Percentiles rank a stretch among this genome's conserved stretches.
Evolutionary conservation across 768 basidiomycete species (phyloP).

Genomic region (Kwoniella mangroviensis): DNA sequence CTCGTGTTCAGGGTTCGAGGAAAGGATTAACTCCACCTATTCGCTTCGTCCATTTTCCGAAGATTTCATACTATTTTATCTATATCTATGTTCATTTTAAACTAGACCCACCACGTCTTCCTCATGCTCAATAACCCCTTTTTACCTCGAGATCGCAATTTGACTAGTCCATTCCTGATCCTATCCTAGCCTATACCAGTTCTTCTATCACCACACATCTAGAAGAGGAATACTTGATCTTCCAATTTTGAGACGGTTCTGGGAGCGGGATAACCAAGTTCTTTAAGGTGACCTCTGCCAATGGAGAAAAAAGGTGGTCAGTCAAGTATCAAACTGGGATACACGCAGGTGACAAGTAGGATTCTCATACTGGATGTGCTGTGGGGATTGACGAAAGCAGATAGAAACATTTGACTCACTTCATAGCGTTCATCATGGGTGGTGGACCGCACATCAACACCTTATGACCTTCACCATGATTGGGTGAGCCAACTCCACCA

Average conservation of each 20-base stretch:
- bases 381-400: conserved; percentile 45
- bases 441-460: conserved; percentile 63
- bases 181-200: no score
- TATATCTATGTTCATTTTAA: neutral
- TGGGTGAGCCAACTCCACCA: conserved; percentile 47
- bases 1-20: no score
- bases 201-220: neutral
- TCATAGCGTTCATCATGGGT: conserved; percentile 79
- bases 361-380: neutral
- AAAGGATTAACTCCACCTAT: no score
- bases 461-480: conserved; percentile 51
- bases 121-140: no score
- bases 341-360: no score
- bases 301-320: neutral
- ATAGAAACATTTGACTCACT: conserved; percentile 61
- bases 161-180: no score
- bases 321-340: neutral
- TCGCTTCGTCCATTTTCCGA: no score
- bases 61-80: neutral
- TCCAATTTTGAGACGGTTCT: conserved; percentile 89
- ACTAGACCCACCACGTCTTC: neutral
- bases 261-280: conserved; percentile 84
- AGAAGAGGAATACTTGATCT: conserved; percentile 63
- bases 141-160: no score
- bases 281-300: conserved; percentile 80